Evolutionary conservation across 305 asterid species (phyloP).

Genomic region (Solanum aculeatissimum): DNA sequence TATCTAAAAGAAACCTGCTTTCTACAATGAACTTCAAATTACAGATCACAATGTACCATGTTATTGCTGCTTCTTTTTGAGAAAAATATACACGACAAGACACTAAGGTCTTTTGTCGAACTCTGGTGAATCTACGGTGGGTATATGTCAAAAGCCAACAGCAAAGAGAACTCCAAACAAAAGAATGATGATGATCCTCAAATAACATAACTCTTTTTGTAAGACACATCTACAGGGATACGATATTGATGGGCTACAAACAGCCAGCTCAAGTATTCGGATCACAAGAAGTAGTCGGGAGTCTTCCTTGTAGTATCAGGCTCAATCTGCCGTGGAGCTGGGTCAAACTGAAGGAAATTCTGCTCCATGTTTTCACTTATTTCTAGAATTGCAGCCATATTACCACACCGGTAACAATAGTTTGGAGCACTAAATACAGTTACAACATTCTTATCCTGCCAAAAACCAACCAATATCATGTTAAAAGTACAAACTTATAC

Average conservation of each 20-base stretch:
- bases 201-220: conserved; percentile 42
- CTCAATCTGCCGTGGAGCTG: conserved; percentile 91
- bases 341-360: conserved; percentile 92
- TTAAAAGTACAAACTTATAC: not conserved
- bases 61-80: conserved; percentile 24
- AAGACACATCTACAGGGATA: conserved; percentile 49
- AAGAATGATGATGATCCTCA: conserved; percentile 55
- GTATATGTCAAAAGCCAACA: conserved; percentile 42
- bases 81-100: conserved; percentile 40
- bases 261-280: conserved; percentile 13
- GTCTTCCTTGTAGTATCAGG: conserved; percentile 94
- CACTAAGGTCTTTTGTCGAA: conserved; percentile 19
- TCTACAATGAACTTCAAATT: conserved; percentile 10
- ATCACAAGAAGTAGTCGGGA: conserved; percentile 89
- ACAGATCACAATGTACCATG: conserved; percentile 27
- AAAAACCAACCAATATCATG: not conserved
- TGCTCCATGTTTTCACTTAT: conserved; percentile 96
- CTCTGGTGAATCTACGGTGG: conserved; percentile 33
- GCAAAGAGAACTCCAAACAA: conserved; percentile 43
- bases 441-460: conserved; percentile 89
- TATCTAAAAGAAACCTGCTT: not conserved
- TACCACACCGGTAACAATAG: conserved; percentile 94
- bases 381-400: conserved; percentile 97
- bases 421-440: conserved; percentile 97
- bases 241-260: conserved; percentile 26